Evolutionary conservation across 73 alveolate genomes (phyloP), one percentile per base, ranked within the genome.

Genomic region (Paramecium pentaurelia): DNA sequence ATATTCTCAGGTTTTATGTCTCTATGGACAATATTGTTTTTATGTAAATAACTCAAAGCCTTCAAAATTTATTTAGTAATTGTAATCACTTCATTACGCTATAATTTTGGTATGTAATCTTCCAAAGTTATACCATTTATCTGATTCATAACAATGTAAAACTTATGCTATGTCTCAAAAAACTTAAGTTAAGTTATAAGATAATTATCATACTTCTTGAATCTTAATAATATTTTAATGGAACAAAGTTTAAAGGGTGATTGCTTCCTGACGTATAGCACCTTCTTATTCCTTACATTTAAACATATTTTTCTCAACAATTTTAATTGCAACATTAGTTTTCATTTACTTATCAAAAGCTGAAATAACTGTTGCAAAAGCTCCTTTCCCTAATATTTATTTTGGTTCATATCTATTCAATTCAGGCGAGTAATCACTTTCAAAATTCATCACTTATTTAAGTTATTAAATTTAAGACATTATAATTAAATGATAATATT

Each of bases 81-180:
- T 38, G 18, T 58, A 36, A 73, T 73, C 36, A 40, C 34, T 16
- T 64, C 42, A 34, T 12, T 0, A 12, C 49, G 18, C 49, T 64
- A 4, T 4, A 64, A 12, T 7, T 34, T 11, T 32, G 84, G 84
- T 28, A 64, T 37, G 36, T 73, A 73, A 22, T 32, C 18, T 73
- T 73, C 87, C 16, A 73, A 18, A 2, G 87, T 73, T 10, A 73
- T 68, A 30, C 87, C 87, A 0, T 73, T 68, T 1, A 73, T 34
- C 18, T 20, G 60, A 18, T 73, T 40, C 87, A 73, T 73, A 18
- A 73, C 87, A n/a, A 73, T 73, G 60, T 36, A 73, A 73, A 73
- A 73, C 68, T 36, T 73, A 9, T 12, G 34, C 34, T 73, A 2
- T 3, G 87, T 73, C 27, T 73, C 87, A 32, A 12, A 25, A 64